Evolutionary conservation across 805 yeast species (phyloP), one percentile per base, ranked within the genome.

Genomic region (Candida gorgasii): DNA sequence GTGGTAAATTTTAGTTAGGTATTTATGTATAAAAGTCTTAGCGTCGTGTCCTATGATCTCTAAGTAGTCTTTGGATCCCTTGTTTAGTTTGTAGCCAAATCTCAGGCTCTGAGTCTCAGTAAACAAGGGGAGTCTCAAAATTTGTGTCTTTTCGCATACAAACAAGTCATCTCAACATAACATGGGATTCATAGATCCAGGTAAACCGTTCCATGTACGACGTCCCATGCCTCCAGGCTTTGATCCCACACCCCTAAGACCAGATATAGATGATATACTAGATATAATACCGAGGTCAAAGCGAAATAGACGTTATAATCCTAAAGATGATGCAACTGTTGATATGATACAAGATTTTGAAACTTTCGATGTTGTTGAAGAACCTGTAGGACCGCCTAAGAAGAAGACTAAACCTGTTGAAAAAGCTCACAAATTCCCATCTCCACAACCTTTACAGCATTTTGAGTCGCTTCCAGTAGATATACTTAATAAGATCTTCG

Each of bases 121-220:
- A n/a, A n/a, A n/a, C n/a, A n/a, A n/a, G n/a, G n/a, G n/a, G n/a
- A n/a, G n/a, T n/a, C n/a, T n/a, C n/a, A n/a, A n/a, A n/a, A n/a
- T n/a, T n/a, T n/a, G n/a, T n/a, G n/a, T n/a, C n/a, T 20, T 20
- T 20, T 30, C 34, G 13, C 22, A 16, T 11, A 32, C 16, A 12
- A 17, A 15, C 5, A 27, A 18, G 20, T 33, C 30, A 26, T 40
- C 39, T 33, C 37, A 24, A 24, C n/a, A 24, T 11, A 24, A 24
- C 9, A 48, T 48, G 52, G 52, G 52, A 4, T 48, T 48, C 20
- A 39, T 48, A 18, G 30, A 39, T 7, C 39, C 43, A 35, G 52
- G 52, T 14, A 38, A 15, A 33, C 22, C 24, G n/a, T 36, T 8
- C 37, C 37, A 20, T 9, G 8, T n/a, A 13, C 15, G 37, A 15